Conservation (phyloP, 2,329 filamentous ascomycete genomes). For the Domatiomyces catenatus region DNA sequence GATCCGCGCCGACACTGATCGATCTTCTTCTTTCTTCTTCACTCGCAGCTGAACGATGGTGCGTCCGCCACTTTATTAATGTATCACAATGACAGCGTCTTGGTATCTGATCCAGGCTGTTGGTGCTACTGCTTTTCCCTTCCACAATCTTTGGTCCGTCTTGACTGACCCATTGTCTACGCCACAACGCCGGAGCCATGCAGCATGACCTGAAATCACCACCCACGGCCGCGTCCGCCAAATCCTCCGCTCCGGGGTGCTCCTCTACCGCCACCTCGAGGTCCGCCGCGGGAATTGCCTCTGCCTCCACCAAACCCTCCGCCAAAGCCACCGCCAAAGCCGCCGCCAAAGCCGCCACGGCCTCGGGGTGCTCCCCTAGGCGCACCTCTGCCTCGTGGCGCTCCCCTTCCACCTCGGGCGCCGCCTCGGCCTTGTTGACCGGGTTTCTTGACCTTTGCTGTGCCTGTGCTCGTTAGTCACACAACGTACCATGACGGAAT, state of each 20-base stretch:
- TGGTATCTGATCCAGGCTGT: background rate
- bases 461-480: conserved; percentile 38
- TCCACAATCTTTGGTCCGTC: background rate
- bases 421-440: conserved; percentile 27
- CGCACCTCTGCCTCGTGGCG: conserved; percentile 26
- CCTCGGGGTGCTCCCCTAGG: conserved; percentile 39
- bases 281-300: conserved; percentile 19
- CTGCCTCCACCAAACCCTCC: conserved; percentile 30
- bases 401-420: conserved; percentile 32
- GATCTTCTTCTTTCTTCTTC: no score
- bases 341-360: conserved; percentile 34
- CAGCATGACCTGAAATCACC: conserved; percentile 19
- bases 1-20: no score
- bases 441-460: conserved; percentile 20
- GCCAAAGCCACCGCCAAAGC: conserved; percentile 25
- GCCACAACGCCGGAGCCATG: conserved; percentile 31
- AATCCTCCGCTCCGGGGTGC: conserved; percentile 8
- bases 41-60: no score
- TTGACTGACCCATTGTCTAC: conserved; percentile 11
- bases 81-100: background rate
- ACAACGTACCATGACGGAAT: conserved; percentile 1
- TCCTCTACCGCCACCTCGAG: conserved; percentile 17
- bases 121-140: background rate
- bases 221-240: conserved; percentile 8
- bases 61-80: background rate